Conservation (phyloP, 2,329 filamentous ascomycete species). For the Neonectria neomacrospora region DNA sequence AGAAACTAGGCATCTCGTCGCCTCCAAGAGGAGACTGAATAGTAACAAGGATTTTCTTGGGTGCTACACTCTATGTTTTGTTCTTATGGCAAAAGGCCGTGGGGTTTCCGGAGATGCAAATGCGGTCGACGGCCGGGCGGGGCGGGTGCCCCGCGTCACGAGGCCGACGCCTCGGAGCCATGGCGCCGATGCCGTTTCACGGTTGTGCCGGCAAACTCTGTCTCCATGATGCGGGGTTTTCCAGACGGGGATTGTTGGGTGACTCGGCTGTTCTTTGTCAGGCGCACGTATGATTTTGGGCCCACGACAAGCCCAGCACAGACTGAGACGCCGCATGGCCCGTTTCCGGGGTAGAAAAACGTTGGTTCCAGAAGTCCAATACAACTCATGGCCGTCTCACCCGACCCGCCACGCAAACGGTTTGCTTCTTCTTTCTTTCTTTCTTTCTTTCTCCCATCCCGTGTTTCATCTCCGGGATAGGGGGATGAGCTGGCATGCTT, state of each 20-base stretch:
- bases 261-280: neutral
- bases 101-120: neutral
- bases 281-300: too few species aligned
- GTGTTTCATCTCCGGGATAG: neutral
- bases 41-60: constrained; percentile 4
- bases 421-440: neutral
- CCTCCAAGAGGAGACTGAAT: neutral
- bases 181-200: neutral
- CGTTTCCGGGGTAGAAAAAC: neutral
- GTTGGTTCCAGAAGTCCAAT: neutral
- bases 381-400: neutral
- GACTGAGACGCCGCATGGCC: neutral
- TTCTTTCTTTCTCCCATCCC: neutral
- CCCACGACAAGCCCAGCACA: too few species aligned
- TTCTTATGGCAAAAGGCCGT: neutral
- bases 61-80: neutral
- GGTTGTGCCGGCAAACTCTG: neutral
- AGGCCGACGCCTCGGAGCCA: neutral
- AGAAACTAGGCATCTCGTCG: constrained; percentile 1
- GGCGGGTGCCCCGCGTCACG: neutral
- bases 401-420: neutral
- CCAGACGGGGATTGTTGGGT: neutral
- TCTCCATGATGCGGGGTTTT: neutral
- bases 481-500: too few species aligned
- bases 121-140: neutral